Percentiles rank a stretch among this genome's conserved stretches.
Evolutionary conservation across 148 eudicot species (phyloP).

Genomic region (Simmondsia chinensis): DNA sequence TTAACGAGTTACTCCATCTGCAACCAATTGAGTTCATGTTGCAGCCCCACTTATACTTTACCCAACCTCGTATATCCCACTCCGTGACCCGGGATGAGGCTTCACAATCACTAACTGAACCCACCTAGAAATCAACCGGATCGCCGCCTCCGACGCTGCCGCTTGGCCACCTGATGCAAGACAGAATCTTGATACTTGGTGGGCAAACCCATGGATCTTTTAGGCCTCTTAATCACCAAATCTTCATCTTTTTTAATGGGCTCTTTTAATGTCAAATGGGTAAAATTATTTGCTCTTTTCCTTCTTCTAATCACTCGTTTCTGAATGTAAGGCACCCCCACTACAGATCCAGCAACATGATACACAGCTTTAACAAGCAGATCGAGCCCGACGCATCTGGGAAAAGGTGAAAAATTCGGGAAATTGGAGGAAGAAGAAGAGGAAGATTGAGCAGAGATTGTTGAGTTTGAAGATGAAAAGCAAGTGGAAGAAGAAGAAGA

Average conservation of each 20-base stretch:
- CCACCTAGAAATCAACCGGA: too few species aligned
- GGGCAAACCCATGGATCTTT: constrained; percentile 19
- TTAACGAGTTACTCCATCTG: too few species aligned
- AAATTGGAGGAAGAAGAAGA: constrained; percentile 20
- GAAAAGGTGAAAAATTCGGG: neutral
- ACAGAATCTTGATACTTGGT: constrained; percentile 22
- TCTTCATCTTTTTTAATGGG: constrained; percentile 1
- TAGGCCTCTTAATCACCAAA: neutral
- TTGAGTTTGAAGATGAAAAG: constrained; percentile 15
- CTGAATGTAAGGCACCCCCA: constrained; percentile 51
- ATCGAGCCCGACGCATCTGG: constrained; percentile 47
- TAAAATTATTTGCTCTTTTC: constrained; percentile 20
- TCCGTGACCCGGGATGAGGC: too few species aligned
- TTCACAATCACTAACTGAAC: too few species aligned
- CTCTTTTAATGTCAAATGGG: neutral
- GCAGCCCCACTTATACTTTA: too few species aligned
- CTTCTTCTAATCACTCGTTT: constrained; percentile 35
- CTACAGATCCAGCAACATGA: constrained; percentile 40
- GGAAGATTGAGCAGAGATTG: constrained; percentile 19
- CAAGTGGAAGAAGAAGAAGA: constrained; percentile 11
- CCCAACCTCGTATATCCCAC: too few species aligned
- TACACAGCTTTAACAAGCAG: constrained; percentile 50
- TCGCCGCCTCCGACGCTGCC: neutral
- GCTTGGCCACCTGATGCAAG: constrained; percentile 15
- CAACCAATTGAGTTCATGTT: too few species aligned